Evolutionary conservation across 169 alveolate genomes (phyloP).

Genomic region (Perkinsus marinus): DNA sequence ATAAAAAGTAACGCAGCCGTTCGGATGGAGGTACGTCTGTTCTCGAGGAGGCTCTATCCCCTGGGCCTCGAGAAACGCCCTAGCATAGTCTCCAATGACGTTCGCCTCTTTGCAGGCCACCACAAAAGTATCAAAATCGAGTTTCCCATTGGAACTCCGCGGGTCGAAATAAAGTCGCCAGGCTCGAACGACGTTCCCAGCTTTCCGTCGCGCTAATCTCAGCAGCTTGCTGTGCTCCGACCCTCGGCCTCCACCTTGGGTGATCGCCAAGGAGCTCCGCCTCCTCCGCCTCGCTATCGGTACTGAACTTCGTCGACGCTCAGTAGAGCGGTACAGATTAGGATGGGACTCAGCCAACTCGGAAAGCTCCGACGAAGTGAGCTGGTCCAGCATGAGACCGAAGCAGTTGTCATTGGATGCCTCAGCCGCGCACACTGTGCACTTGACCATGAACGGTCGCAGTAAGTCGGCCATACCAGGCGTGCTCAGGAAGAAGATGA

Average conservation of each 20-base stretch:
- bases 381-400: not conserved
- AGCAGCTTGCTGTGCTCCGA: not conserved
- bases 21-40: not conserved
- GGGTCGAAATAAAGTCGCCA: not conserved
- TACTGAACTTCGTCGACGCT: not conserved
- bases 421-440: not conserved
- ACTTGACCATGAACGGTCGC: not conserved
- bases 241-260: not conserved
- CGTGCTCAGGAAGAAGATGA: not conserved
- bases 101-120: not conserved
- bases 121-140: not conserved
- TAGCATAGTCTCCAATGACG: not conserved
- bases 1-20: not conserved
- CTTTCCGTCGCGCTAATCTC: not conserved
- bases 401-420: not conserved
- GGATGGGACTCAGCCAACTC: not conserved
- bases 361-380: not conserved
- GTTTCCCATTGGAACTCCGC: not conserved
- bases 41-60: not conserved
- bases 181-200: not conserved
- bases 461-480: not conserved
- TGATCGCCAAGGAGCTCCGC: not conserved
- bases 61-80: not conserved
- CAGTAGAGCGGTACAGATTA: not conserved
- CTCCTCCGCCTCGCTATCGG: not conserved